Percentiles rank a stretch among this genome's conserved stretches.
Evolutionary conservation across 2,329 filamentous ascomycete species (phyloP).

Genomic region (Arachnomyces sp.): DNA sequence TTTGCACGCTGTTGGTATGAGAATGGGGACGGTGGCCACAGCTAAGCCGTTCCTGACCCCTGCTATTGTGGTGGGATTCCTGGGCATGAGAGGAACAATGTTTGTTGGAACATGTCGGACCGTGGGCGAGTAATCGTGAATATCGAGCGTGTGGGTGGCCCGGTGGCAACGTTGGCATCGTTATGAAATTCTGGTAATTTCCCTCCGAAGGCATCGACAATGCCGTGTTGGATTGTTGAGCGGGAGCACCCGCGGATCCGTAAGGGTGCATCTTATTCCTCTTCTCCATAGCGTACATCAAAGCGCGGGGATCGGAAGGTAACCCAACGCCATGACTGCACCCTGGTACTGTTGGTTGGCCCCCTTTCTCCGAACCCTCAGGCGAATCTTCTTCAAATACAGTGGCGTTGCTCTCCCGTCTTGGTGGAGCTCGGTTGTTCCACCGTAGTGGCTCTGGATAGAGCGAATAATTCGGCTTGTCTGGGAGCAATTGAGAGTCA

Average conservation of each 20-base stretch:
- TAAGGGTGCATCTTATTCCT: slow-evolving; percentile 8
- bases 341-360: slow-evolving; percentile 4
- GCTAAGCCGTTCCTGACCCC: too few species aligned
- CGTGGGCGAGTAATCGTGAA: too few species aligned
- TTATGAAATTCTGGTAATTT: slow-evolving; percentile 17
- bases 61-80: too few species aligned
- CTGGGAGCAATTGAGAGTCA: slow-evolving; percentile 30
- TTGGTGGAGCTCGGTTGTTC: slow-evolving; percentile 15
- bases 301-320: slow-evolving; percentile 29
- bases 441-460: slow-evolving; percentile 32
- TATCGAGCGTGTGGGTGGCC: too few species aligned
- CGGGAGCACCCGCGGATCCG: neutral
- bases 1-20: too few species aligned
- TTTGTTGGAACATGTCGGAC: too few species aligned
- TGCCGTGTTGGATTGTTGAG: neutral
- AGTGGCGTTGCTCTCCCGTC: slow-evolving; percentile 26
- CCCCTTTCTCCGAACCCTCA: slow-evolving; percentile 6
- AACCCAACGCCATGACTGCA: slow-evolving; percentile 19
- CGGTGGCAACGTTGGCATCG: slow-evolving; percentile 11
- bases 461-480: slow-evolving; percentile 24
- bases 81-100: too few species aligned
- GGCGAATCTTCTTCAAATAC: slow-evolving; percentile 31
- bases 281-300: slow-evolving; percentile 21
- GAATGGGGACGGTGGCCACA: too few species aligned
- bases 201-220: neutral